Evolutionary conservation across 495 filamentous ascomycete genomes (phyloP), one percentile per base, ranked within the genome.

Genomic region (Penicillium subrubescens): DNA sequence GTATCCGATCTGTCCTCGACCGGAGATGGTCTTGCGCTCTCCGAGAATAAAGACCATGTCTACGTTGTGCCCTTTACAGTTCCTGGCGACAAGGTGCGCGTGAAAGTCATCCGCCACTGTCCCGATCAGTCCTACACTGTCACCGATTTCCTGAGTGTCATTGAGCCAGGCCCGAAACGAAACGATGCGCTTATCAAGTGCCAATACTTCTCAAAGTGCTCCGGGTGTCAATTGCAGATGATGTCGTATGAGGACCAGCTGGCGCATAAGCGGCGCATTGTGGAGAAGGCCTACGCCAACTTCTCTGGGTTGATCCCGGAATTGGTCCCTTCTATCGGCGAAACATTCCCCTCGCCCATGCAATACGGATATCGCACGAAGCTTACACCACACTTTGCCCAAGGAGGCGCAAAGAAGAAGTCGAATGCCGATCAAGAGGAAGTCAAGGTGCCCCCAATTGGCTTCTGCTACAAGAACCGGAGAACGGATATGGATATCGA

Each of bases 171-270:
- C 0, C 84, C 87, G 1, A 79, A 89, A 43, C 88, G 95, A 66
- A 87, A 97, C 65, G 92, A 97, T 71, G 83, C 79, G 50, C 82
- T 87, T 2, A 84, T 97, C 68, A 77, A 82, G 50, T 99, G 95
- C 81, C 81, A 85, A 67, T 98, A 98, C 79, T 99, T 99, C 71
- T 77, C 84, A 35, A 85, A 82, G 57, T 99, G 95, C 74, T 92
- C 91, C 0, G 95, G 95, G 5, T 99, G 95, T 71, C 96, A 98
- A 79, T 92, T 97, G 72, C 95, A 99, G 76, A 97, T 97, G 92
- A 86, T 99, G 60, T 86, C 92, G 46, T 99, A 99, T 77, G 79
- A 84, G 33, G 88, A 91, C 60, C 95, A 99, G 74, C 83, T 99
- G 33, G 83, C 81, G 35, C 90, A 93, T 70, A 99, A 99, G 81